phyloP scores from a whole-genome alignment of 805 yeast species.

The Candida palmyrensis region DNA sequence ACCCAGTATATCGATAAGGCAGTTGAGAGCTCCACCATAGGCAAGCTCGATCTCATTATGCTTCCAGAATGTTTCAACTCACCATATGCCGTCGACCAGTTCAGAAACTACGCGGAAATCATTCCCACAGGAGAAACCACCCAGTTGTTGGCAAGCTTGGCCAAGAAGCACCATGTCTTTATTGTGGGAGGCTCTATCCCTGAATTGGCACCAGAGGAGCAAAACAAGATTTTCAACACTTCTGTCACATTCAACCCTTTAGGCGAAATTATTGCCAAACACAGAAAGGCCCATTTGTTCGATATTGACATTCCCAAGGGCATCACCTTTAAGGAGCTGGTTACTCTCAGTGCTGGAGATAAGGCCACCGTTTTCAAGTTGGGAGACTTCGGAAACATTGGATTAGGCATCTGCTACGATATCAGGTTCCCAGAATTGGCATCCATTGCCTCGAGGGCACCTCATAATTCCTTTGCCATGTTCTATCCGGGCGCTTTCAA shows the following conservation, averaged over 20 bases:
- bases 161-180: constrained; percentile 56
- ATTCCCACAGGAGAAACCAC: constrained; percentile 75
- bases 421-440: constrained; percentile 79
- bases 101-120: constrained; percentile 82
- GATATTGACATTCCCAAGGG: constrained; percentile 92
- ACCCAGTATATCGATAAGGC: constrained; percentile 63
- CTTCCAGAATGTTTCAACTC: constrained; percentile 96
- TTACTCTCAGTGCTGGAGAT: constrained; percentile 70
- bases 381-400: constrained; percentile 64
- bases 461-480: constrained; percentile 67
- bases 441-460: constrained; percentile 54
- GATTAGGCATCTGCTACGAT: constrained; percentile 84
- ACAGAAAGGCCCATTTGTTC: constrained; percentile 82
- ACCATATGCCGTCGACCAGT: constrained; percentile 85
- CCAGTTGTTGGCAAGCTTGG: constrained; percentile 54
- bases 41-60: constrained; percentile 61
- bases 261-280: constrained; percentile 81
- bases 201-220: constrained; percentile 54
- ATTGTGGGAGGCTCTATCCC: constrained; percentile 93
- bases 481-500: constrained; percentile 82
- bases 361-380: constrained; percentile 74
- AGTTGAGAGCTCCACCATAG: constrained; percentile 24
- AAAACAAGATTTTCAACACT: constrained; percentile 61
- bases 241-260: constrained; percentile 65
- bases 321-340: constrained; percentile 81